Base-by-base conservation (phyloP, 768 basidiomycete species). In the Serendipita sp. region DNA sequence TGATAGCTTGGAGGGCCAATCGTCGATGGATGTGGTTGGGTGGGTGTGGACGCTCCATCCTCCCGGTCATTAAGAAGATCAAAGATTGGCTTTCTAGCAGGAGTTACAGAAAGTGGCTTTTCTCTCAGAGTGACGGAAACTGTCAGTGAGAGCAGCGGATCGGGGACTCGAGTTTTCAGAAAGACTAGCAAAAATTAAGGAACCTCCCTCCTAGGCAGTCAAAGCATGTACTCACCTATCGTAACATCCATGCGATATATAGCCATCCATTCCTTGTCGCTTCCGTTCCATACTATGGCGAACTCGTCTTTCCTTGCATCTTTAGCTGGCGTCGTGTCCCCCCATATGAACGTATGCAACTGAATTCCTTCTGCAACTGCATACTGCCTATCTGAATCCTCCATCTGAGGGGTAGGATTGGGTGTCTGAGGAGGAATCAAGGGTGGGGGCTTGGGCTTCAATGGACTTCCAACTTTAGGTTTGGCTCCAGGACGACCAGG, bases 91-190 rank as follows among this genome's bases (percentile, higher is more conserved):
- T 73, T 69, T 35, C 76, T 69, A 3, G 73, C 71, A 3, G 79
- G 73, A 2, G 78, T 80, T 11, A 79, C 69, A 13, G 79, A 73
- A 4, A 88, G 71, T 0, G 86, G 81, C 69, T 84, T 88, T 28
- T 94, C 90, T 58, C 92, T 82, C n/a, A 95, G 76, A 0, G 92
- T 96, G n/a, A 85, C 80, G 2, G 89, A 91, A 2, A 86, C 79
- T 0, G 92, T 96, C 34, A 96, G 74, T 70, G 87, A 92, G 32
- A 96, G 79, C 10, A 95, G 73, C 8, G 92, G 92, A 66, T 92
- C 83, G 2, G 76, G 70, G 56, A 86, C 81, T 38, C 79, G 77
- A 15, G 91, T 82, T 37, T 84, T 80, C 34, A 92, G 74, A 72
- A 86, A 93, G 0, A 88, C 91, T 93, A 68, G 3, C 15, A 66